Base-by-base conservation (phyloP, 371 early-diverging fungal genomes). In the Mycotypha africana region DNA sequence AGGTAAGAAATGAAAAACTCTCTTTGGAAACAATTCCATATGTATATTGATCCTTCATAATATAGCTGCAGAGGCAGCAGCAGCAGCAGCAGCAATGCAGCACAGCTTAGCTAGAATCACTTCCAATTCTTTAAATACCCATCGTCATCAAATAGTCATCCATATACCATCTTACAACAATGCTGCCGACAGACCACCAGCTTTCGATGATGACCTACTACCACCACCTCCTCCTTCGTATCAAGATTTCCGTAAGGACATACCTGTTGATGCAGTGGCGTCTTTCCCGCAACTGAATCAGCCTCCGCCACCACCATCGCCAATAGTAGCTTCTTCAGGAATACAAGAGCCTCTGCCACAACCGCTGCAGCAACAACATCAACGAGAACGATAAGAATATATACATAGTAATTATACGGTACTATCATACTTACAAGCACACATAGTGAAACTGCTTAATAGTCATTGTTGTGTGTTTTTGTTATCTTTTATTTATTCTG, bases 171-270 rank as follows among this genome's bases (percentile, higher is more conserved):
- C 12, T 38, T 23, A 30, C 12, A 47, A 19, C 11, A 36, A 33
- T 35, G 22, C 38, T 47, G 47, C 41, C 41, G 14, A n/a, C 41
- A 26, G 4, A 2, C 45, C 45, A 0, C 49, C 49, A 2, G 38
- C 50, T 11, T 43, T 40, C 23, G 35, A 40, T 20, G 35, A 14
- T 8, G 42, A 49, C 41, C 42, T 32, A 10, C 40, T 40, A 23
- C 51, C 56, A 15, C 38, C 43, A 22, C 56, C 60, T 2, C 60
- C 60, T 38, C 60, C 60, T 16, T 56, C 60, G 1, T 60, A 60
- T 16, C 60, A 60, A 46, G 60, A 60, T 17, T 48, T 45, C 22
- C 36, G 35, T 11, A 60, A 60, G 48, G 60, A 60, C 19, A 10
- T 48, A 5, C 35, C 38, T 23, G 24, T 60, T 28, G 54, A 33